Evolutionary conservation across 1,139 yeast genomes (phyloP), one percentile per base, ranked within the genome.

Genomic region (Yamadazyma triangularis): DNA sequence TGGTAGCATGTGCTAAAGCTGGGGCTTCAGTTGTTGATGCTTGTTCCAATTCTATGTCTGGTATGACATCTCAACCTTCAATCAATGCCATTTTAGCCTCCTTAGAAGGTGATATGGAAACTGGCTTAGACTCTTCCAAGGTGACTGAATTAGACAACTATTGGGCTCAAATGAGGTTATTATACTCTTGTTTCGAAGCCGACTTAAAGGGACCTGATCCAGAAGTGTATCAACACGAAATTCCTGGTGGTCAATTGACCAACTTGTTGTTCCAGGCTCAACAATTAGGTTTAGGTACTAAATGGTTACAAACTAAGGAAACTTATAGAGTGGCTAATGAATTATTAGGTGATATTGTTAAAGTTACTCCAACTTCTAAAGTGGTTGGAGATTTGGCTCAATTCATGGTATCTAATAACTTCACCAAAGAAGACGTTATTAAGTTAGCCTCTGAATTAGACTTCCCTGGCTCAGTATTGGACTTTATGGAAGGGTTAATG

Each of bases 171-270:
- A 89, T 93, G 93, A 81, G 99, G 66, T 72, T 91, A 52, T 70
- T 93, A 46, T 91, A 91, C 71, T 84, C 96, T 29, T 88, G 96
- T 63, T 91, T 93, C 61, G 99, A 88, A 65, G 96, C 98, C 31
- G 97, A 91, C 53, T 77, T 91, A 61, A 93, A 91, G 74, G 98
- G 98, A 34, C 98, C 99, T 38, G 99, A 91, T 63, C 97, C 99
- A 46, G 98, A 91, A 64, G 98, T 91, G 34, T 91, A 91, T 62
- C 80, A 80, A 47, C 98, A 91, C 67, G 99, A 91, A 71, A 91
- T 91, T 47, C 99, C 99, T 32, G 99, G 99, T 69, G 98, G 98
- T 45, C 99, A 91, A 69, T 78, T 91, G 61, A 91, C 99, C 45
- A 93, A 91, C 70, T 73, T 91, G 63, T 67, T 91, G 48, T 93